Base-by-base conservation (phyloP, 495 filamentous ascomycete species). In the Choiromyces venosus region DNA sequence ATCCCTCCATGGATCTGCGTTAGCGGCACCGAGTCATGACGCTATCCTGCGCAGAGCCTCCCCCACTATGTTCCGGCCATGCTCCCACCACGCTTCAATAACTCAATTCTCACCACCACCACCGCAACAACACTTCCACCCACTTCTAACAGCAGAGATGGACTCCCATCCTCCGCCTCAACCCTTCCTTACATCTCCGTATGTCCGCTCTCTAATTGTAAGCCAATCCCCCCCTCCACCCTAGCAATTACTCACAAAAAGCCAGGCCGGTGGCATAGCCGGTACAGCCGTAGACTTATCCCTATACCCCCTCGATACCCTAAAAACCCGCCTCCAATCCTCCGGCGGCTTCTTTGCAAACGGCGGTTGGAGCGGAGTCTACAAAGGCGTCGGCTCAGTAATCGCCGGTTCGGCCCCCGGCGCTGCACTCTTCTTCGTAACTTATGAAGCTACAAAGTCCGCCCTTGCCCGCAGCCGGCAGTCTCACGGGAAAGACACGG, bases 381-480 rank as follows among this genome's bases (percentile, higher is more conserved):
- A 92, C 85, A 85, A 86, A 61, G 90, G 91, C 79, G 85, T 93
- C 19, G 90, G 90, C 39, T 87, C 85, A 52, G 90, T 89, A 6
- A 82, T 93, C 39, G 88, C 97, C 78, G 95, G 95, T n/a, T 97
- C 93, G 44, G 96, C 96, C 0, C 95, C 95, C 8, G 93, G 93
- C n/a, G 95, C 95, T 8, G 94, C 95, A 61, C 92, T 97, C 76
- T 99, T 99, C 88, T 99, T 99, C 88, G 91, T 93, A 81, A 96
- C 93, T 71, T 99, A 99, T 84, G 95, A 99, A 81, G 84, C 87
- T 68, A 85, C 91, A 61, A 98, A 97, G 81, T 77, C 84, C 7
- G 78, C 87, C 16, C 84, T 93, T 44, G 79, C 78, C 8, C n/a
- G 39, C 3, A 46, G 74, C 18, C 76, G 74, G 42, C 74, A 70